These are phyloP conservation scores for Cytospora leucostoma DNA, from an alignment of 2,329 filamentous ascomycete species.

Conservation along the genomic window DNA sequence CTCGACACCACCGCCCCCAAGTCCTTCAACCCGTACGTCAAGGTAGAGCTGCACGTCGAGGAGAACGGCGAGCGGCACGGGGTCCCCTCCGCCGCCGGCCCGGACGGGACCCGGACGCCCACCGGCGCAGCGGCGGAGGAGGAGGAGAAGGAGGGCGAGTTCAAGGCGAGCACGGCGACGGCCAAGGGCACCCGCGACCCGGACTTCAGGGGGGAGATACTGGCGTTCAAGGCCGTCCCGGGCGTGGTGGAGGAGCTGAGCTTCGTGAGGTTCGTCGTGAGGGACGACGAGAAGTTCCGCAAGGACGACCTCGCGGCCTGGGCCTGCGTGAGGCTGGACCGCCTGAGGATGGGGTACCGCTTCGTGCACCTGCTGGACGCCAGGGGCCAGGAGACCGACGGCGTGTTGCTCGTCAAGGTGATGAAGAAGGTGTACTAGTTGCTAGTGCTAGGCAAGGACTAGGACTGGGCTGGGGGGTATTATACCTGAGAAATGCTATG, in stretches of 20 bases:
- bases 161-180: constrained; percentile 56
- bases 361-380: constrained; percentile 75
- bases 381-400: constrained; percentile 65
- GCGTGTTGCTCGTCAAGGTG: constrained; percentile 73
- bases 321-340: constrained; percentile 84
- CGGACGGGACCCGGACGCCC: constrained; percentile 18
- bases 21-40: constrained; percentile 77
- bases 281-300: constrained; percentile 78
- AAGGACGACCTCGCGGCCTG: constrained; percentile 78
- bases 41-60: constrained; percentile 81
- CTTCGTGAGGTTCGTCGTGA: constrained; percentile 81
- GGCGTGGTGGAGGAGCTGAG: constrained; percentile 68
- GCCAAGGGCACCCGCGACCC: constrained; percentile 57
- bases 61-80: constrained; percentile 50
- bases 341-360: constrained; percentile 73
- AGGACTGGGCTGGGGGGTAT: neutral
- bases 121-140: constrained; percentile 36
- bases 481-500: neutral
- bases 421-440: constrained; percentile 53
- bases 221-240: constrained; percentile 57
- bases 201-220: constrained; percentile 60
- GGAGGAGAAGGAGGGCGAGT: constrained; percentile 58
- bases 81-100: constrained; percentile 18
- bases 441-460: neutral
- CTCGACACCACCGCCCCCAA: constrained; percentile 49